These are phyloP conservation scores for Paecilomyces sp. DNA, from an alignment of 2,329 filamentous ascomycete genomes.

Conservation along the genomic window DNA sequence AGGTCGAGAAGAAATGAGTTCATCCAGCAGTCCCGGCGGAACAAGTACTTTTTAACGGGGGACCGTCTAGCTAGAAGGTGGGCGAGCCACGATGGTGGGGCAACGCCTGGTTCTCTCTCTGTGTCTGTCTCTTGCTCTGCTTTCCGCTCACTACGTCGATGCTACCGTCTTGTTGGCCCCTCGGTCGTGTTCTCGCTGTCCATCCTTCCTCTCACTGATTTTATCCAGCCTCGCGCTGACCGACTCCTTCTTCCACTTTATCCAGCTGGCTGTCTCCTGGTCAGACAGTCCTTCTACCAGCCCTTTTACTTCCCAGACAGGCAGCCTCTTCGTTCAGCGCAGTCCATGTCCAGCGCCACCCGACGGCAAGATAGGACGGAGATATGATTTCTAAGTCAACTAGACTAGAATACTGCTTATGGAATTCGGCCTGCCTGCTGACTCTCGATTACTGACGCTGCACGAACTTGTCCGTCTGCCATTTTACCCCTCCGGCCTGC, in stretches of 20 bases:
- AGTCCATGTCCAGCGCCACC: background rate
- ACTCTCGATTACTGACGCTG: background rate
- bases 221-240: background rate
- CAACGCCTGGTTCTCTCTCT: background rate
- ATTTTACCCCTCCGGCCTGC: background rate
- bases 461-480: background rate
- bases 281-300: background rate
- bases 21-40: conserved; percentile 9
- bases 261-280: background rate
- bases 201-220: background rate
- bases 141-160: conserved; percentile 7
- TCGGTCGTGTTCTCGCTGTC: background rate
- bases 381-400: background rate
- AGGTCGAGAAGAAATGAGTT: conserved; percentile 2
- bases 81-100: conserved; percentile 5
- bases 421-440: background rate
- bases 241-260: background rate
- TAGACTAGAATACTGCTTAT: background rate
- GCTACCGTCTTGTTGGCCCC: conserved; percentile 2
- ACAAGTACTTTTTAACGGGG: conserved; percentile 2
- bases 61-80: conserved; percentile 1
- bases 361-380: background rate
- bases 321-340: background rate
- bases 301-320: background rate
- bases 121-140: background rate